These are phyloP conservation scores for Amphirosellinia nigrospora DNA, from an alignment of 495 filamentous ascomycete species.

Conservation along the genomic window DNA sequence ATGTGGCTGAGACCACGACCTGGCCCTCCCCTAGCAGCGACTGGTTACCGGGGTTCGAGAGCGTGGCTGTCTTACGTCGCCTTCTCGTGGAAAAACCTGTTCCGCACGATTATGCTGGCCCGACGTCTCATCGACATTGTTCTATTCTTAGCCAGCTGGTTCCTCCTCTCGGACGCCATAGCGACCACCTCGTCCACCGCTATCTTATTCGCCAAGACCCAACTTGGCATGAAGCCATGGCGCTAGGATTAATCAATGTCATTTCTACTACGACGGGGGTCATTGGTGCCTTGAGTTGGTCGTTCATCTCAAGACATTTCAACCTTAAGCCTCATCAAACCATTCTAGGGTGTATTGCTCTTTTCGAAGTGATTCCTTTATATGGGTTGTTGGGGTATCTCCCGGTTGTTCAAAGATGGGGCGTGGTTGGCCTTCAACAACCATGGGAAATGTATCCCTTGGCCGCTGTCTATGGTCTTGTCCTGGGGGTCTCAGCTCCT, in stretches of 20 bases:
- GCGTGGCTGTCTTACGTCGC: conserved; percentile 67
- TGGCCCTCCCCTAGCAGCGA: conserved; percentile 73
- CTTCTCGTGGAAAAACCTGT: conserved; percentile 86
- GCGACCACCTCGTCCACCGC: conserved; percentile 95
- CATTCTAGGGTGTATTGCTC: conserved; percentile 83
- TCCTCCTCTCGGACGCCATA: conserved; percentile 90
- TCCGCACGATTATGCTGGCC: conserved; percentile 77
- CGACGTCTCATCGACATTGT: conserved; percentile 82
- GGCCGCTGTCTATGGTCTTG: conserved; percentile 88
- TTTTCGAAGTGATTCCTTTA: conserved; percentile 91
- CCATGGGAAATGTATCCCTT: conserved; percentile 98
- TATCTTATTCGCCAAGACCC: conserved; percentile 93
- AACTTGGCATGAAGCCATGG: conserved; percentile 88
- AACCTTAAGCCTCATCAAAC: conserved; percentile 78
- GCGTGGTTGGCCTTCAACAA: conserved; percentile 83
- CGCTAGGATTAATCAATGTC: conserved; percentile 91
- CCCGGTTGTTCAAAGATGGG: conserved; percentile 75
- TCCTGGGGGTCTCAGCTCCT: conserved; percentile 89
- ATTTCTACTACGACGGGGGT: conserved; percentile 84
- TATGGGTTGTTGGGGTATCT: conserved; percentile 92
- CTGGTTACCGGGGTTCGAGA: conserved; percentile 29
- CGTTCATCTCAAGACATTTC: conserved; percentile 70
- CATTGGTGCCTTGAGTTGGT: conserved; percentile 88
- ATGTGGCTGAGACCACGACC: conserved; percentile 91
- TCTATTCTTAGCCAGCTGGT: conserved; percentile 91